Base-by-base conservation (phyloP, 2,329 filamentous ascomycete species). In the Fusarium pseudograminearum region DNA sequence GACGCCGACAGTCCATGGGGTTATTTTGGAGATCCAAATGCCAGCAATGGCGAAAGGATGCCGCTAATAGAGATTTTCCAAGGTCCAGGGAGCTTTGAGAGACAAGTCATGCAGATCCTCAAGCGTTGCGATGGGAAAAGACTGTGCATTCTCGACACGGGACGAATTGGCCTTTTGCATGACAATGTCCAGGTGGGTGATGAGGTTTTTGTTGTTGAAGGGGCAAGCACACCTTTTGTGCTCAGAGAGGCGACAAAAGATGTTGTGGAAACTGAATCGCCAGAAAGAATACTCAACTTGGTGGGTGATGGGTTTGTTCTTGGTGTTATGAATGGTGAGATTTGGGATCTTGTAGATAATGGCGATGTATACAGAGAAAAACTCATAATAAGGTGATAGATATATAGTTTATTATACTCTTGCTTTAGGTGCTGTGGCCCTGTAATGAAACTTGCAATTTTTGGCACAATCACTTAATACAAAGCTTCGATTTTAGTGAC, bases 171-270 rank as follows among this genome's bases (percentile, higher is more conserved):
- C 14, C 33, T 38, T n/a, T 33, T 22, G 9, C 22, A 33, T 28
- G 47, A 38, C 24, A 16, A 31, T 4, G 16, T 24, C 9, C 15
- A 51, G 18, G 33, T 51, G 26, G 47, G 24, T 5, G 47, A 51
- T 51, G 47, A 20, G 22, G 33, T 20, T 11, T 51, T 51, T 38
- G 33, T 36, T 36, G 24, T 51, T 20, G 22, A 51, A 28, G 47
- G 33, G 18, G 33, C 47, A 2, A 51, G 47, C 12, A 16, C 26
- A 5, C 47, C 33, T 3, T 51, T 36, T 28, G 16, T 28, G 0
- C 20, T 51, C 20, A 8, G 28, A 33, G 5, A n/a, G 11, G 14
- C n/a, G 1, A 24, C 12, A 15, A 5, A n/a, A 6, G 7, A n/a
- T 9, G 15, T 4, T 4, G 7, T 8, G 15, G 16, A 8, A 7